Percentiles rank a stretch among this genome's conserved stretches.
Conservation (phyloP, 129 eudicot species). For the Pulicaria dysenterica region DNA sequence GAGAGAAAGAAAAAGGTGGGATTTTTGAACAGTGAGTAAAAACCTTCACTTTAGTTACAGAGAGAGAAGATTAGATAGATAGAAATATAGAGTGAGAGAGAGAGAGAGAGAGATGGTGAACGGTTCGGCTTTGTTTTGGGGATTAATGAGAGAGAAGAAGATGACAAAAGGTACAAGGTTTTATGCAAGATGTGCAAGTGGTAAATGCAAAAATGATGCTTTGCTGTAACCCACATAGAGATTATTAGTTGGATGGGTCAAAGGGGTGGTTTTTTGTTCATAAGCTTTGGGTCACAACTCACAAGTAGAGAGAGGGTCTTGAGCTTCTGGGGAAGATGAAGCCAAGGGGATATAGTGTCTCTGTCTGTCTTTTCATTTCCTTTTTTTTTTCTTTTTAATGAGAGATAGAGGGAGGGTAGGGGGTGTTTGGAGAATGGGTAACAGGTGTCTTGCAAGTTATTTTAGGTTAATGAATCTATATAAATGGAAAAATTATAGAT, state of each 20-base stretch:
- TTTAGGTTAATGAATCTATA: background rate
- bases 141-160: slow-evolving; percentile 50
- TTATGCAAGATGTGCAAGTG: slow-evolving; percentile 7
- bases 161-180: slow-evolving; percentile 28
- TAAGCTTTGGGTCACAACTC: background rate
- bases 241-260: slow-evolving; percentile 42
- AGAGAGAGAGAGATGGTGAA: slow-evolving; percentile 28
- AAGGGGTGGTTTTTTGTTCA: slow-evolving; percentile 18
- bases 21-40: slow-evolving; percentile 43
- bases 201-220: slow-evolving; percentile 1
- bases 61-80: slow-evolving; percentile 16
- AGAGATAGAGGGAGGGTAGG: background rate
- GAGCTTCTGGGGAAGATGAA: slow-evolving; percentile 37
- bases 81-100: background rate
- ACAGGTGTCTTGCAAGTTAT: slow-evolving; percentile 17
- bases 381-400: no score
- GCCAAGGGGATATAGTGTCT: slow-evolving; percentile 6
- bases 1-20: slow-evolving; percentile 35
- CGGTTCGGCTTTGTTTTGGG: slow-evolving; percentile 42
- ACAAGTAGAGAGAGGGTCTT: background rate
- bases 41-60: slow-evolving; percentile 16
- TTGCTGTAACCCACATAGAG: slow-evolving; percentile 44
- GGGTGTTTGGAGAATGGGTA: slow-evolving; percentile 19
- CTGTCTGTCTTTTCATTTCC: no score
- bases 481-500: no score